Evolutionary conservation across 2,329 filamentous ascomycete genomes (phyloP).

Genomic region (Pseudogymnoascus sp.): DNA sequence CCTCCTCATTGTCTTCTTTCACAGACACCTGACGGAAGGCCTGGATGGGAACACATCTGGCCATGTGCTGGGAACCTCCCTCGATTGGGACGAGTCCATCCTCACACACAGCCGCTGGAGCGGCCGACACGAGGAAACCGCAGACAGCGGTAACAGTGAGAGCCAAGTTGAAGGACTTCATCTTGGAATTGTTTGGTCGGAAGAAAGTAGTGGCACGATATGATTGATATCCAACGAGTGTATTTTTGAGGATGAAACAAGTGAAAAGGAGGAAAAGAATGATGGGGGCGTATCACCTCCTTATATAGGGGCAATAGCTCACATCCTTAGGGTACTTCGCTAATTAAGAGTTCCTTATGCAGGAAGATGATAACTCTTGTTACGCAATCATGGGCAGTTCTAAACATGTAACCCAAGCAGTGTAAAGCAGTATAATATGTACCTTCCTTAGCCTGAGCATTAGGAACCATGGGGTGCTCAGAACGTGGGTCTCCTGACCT

Average conservation of each 20-base stretch:
- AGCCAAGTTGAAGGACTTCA: conserved; percentile 1
- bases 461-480: neutral
- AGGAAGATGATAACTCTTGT: neutral
- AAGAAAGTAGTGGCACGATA: neutral
- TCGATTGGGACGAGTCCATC: neutral
- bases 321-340: neutral
- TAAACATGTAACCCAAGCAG: neutral
- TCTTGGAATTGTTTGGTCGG: neutral
- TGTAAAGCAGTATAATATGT: neutral
- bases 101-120: neutral
- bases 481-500: neutral
- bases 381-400: neutral
- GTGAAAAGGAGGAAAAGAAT: neutral
- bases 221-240: neutral
- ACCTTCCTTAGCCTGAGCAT: neutral
- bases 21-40: neutral
- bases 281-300: neutral
- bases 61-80: neutral
- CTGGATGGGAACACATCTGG: neutral
- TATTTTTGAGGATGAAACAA: neutral
- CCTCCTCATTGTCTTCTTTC: neutral
- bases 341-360: neutral
- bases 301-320: neutral
- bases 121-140: neutral
- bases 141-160: neutral